Base-by-base conservation (phyloP, 2,329 filamentous ascomycete genomes). In the Ophiostoma fasciatum region DNA sequence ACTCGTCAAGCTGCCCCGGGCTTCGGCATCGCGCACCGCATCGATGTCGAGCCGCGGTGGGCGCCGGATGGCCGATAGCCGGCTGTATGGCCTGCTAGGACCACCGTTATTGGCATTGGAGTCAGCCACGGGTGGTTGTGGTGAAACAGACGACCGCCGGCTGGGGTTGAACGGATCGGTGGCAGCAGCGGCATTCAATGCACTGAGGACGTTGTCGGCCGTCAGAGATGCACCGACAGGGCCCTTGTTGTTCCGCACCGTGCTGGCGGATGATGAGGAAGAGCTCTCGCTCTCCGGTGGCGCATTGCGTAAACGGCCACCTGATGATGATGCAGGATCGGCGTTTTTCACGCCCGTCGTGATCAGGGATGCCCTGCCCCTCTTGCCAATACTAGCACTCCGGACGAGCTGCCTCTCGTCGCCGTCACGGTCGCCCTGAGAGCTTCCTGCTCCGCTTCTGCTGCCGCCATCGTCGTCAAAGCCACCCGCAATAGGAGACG, bases 1-100 rank as follows among this genome's bases (percentile, higher is more conserved):
- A 56, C 87, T 94, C 2, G 90, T 96, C 44, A 94, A 64, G 52
- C 87, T 94, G 4, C 84, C 87, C 49, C 90, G 74, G 1, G 79
- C 73, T 55, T 94, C 84, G 13, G 82, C 82, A 35, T 79, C 75
- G 45, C 75, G 71, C 4, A 93, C 81, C 4, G 82, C 82, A 50
- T 87, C 78, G 18, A 94, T 78, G 50, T 94, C 76, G 4, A 94
- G 61, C 25, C 71, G 73, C 4, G 83, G 81, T 22, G 88, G 87
- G 33, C 70, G 60, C 45, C 66, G 61, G 38, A 76, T 62, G 11
- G 66, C 68, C 10, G 72, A 74, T 18, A 73, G 45, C 14, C 61
- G 59, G 43, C 60, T 67, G 44, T 55, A 64, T 1, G 55, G 42
- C 28, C 52, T 48, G 51, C 46, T 29, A 3, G n/a, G 6, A 3